Evolutionary conservation across 768 basidiomycete genomes (phyloP), one percentile per base, ranked within the genome.

Genomic region (Chalciporus pseudorubinellus): DNA sequence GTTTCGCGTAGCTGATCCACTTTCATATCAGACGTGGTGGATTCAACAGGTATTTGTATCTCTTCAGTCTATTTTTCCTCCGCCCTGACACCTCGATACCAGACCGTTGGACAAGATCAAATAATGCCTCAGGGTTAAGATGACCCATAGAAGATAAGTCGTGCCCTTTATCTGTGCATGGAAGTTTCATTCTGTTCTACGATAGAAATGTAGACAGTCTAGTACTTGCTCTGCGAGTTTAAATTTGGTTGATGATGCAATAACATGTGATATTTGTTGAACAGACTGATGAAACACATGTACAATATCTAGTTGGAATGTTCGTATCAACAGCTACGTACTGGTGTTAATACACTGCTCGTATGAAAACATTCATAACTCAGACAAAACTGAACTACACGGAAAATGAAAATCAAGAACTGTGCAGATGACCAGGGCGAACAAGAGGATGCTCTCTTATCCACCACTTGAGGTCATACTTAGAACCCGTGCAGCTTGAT

Each of bases 81-180:
- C 29, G n/a, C 62, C 67, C 51, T 36, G n/a, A 63, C 59, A 59
- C 28, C 12, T 19, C 41, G 10, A 61, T 58, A 57, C 45, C 69
- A 92, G 93, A 60, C 94, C 95, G 16, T 72, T 98, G 55, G 95
- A 97, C 73, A 95, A 95, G 75, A 93, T 97, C 77, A 95, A 95
- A 72, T 95, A 77, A 52, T 22, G 14, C 40, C 9, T 19, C 24
- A 41, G 20, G 33, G 20, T 22, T 2, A 12, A 26, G 38, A 18
- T 36, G 33, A 13, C 13, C 12, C 45, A 31, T 18, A 39, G 44
- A 54, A 60, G 57, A 55, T 57, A 58, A 56, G 65, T 56, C 48
- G 40, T 51, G 53, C 42, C 31, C 48, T 55, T 51, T 45, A 28
- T 46, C 39, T 34, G 19, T 48, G 12, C 41, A 46, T 13, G 6